Evolutionary conservation across 2,329 filamentous ascomycete genomes (phyloP).

Genomic region (Diplodia corticola): DNA sequence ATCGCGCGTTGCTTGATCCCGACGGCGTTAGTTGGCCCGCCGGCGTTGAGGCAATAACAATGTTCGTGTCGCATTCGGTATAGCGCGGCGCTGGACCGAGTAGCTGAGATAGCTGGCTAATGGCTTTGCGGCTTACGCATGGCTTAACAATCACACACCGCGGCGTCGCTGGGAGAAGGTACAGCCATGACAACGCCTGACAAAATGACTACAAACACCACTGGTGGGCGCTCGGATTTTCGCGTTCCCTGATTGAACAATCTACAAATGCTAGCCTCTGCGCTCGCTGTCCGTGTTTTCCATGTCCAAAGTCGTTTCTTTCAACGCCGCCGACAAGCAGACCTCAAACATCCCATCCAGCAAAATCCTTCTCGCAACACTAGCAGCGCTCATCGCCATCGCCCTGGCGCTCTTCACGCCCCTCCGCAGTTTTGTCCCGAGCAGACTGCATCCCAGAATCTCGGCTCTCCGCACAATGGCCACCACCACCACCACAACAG

Average conservation of each 20-base stretch:
- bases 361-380: slow-evolving; percentile 25
- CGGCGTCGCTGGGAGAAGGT: no score
- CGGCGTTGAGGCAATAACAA: no score
- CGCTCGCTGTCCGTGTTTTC: neutral
- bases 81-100: no score
- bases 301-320: neutral
- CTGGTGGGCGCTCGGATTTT: neutral
- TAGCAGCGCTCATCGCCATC: slow-evolving; percentile 43
- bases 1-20: no score
- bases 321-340: neutral
- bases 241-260: neutral
- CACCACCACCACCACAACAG: slow-evolving; percentile 25
- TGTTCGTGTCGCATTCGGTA: no score
- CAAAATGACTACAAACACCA: neutral
- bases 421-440: slow-evolving; percentile 37
- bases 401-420: slow-evolving; percentile 48
- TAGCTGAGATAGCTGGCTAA: no score
- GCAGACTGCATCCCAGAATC: slow-evolving; percentile 36
- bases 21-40: no score
- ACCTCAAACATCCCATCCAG: neutral
- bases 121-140: no score
- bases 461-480: slow-evolving; percentile 41
- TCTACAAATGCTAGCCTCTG: neutral
- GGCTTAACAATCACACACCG: no score
- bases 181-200: no score